Base-by-base conservation (phyloP, 2,329 filamentous ascomycete species). In the Calonectria hongkongensis region DNA sequence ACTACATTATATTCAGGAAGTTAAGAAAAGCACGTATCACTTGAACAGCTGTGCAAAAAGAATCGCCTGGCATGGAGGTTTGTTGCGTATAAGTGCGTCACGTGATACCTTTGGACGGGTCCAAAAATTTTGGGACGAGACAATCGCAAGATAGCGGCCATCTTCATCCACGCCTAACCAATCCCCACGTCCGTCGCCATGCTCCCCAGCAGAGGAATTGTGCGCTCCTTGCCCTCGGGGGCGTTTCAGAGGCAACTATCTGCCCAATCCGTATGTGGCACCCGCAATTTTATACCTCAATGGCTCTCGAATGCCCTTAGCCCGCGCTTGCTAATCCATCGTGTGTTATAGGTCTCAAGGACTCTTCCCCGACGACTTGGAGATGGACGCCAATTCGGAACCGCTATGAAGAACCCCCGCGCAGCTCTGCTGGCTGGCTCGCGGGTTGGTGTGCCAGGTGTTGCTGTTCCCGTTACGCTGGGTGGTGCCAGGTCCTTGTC, bases 191-290 rank as follows among this genome's bases (percentile, higher is more conserved):
- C 73, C 79, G 79, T 75, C 82, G 83, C 76, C 71, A 87, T 87
- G 86, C 83, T 87, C 79, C 85, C 85, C 70, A 86, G 86, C 74
- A 85, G 85, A 85, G 86, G 85, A 79, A 81, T 86, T 78, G 81
- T 83, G 77, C 83, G 84, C 75, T 83, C 84, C 66, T 73, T 85
- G 69, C 81, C 84, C 74, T 82, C 83, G 50, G 75, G 77, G 74
- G 78, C 80, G 66, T 60, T 80, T 48, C 80, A 81, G 74, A 82
- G 80, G 75, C 82, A 80, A 67, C 56, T 81, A 33, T 76, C 76
- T 18, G 77, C 73, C 68, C 81, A 79, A 79, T 76, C 78, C 27
- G 83, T 85, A 79, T 39, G 81, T 73, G 21, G 10, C 41, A 7
- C 33, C 21, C 21, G 2, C 13, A 25, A 18, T 21, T 12, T 13